Conservation (phyloP, 2,329 filamentous ascomycete species). For the Aureobasidium sp. region DNA sequence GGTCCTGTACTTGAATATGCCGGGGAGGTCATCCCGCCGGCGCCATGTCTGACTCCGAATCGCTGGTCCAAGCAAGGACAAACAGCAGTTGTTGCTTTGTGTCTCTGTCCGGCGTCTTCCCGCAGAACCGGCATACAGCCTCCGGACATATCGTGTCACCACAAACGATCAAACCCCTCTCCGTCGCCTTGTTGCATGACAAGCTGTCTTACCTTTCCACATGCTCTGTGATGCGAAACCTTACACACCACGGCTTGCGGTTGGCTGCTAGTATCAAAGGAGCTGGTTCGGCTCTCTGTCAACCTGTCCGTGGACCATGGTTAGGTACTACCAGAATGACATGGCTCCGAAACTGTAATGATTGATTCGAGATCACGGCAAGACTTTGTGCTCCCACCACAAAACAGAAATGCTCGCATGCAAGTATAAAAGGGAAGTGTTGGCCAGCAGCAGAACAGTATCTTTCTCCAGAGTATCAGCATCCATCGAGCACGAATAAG, state of each 20-base stretch:
- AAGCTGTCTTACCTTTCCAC: not conserved
- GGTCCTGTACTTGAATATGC: not conserved
- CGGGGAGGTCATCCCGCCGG: not conserved
- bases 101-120: not conserved
- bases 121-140: not conserved
- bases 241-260: not conserved
- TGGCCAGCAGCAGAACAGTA: not conserved
- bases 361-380: not conserved
- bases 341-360: not conserved
- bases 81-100: not conserved
- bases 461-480: not conserved
- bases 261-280: not conserved
- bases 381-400: not conserved
- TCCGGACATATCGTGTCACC: not conserved
- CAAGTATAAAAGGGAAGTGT: not conserved
- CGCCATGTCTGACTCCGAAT: conserved; percentile 9
- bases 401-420: not conserved
- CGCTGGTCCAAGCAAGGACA: not conserved
- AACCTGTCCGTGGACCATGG: not conserved
- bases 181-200: not conserved
- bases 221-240: not conserved
- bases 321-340: not conserved
- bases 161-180: not conserved
- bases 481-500: not conserved
- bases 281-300: not conserved